Evolutionary conservation across 2,329 filamentous ascomycete genomes (phyloP).

Genomic region (Metarhizium album): DNA sequence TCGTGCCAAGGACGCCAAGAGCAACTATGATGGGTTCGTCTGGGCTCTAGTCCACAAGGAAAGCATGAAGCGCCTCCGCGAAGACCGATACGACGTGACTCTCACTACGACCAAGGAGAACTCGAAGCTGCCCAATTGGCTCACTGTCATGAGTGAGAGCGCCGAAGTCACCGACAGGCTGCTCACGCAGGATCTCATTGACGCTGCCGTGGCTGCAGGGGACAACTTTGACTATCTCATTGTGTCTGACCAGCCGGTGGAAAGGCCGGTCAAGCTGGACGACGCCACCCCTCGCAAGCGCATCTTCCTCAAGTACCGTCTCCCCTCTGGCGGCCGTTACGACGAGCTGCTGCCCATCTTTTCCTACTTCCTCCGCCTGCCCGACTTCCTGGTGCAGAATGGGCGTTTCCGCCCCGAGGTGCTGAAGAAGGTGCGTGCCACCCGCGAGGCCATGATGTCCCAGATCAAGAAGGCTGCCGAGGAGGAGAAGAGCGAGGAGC

Average conservation of each 20-base stretch:
- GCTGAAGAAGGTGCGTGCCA: constrained; percentile 66
- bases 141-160: constrained; percentile 92
- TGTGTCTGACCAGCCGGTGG: constrained; percentile 77
- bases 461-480: constrained; percentile 73
- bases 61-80: constrained; percentile 76
- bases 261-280: constrained; percentile 76
- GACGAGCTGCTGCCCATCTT: constrained; percentile 62
- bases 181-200: constrained; percentile 77
- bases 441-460: constrained; percentile 69
- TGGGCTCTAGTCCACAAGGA: constrained; percentile 95
- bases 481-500: constrained; percentile 70
- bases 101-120: constrained; percentile 90
- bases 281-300: constrained; percentile 82
- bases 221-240: constrained; percentile 76
- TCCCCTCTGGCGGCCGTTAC: constrained; percentile 55
- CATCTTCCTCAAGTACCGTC: constrained; percentile 65
- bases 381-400: constrained; percentile 64
- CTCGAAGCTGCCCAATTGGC: constrained; percentile 78
- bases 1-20: constrained; percentile 48
- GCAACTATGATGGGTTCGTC: constrained; percentile 79
- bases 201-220: constrained; percentile 68
- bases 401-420: constrained; percentile 90
- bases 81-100: constrained; percentile 89
- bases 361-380: constrained; percentile 70
- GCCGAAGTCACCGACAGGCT: constrained; percentile 85